phyloP scores from a whole-genome alignment of 1,139 yeast species.

The Suhomyces panamericanus region DNA sequence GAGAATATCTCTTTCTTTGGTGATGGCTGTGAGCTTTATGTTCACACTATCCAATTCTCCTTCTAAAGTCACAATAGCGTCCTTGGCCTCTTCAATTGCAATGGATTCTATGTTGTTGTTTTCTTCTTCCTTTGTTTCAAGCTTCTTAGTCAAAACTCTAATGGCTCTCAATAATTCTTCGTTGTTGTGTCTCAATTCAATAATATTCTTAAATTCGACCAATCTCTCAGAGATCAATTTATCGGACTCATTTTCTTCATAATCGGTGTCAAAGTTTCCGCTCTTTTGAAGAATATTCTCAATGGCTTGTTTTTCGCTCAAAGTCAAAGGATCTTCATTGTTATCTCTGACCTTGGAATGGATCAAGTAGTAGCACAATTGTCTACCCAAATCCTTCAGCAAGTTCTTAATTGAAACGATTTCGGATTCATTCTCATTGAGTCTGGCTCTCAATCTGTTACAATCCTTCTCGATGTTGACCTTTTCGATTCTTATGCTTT shows the following conservation, averaged over 20 bases:
- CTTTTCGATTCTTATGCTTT: constrained; percentile 39
- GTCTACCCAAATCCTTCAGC: constrained; percentile 73
- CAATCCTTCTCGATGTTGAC: constrained; percentile 42
- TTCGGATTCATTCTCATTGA: constrained; percentile 41
- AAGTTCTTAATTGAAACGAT: constrained; percentile 52
- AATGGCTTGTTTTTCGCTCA: constrained; percentile 56
- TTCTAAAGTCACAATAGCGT: constrained; percentile 69
- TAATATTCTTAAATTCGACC: constrained; percentile 63
- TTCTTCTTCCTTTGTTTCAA: constrained; percentile 57
- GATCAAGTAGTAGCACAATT: constrained; percentile 69
- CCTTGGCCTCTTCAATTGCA: constrained; percentile 72
- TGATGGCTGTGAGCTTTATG: constrained; percentile 51
- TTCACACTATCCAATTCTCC: constrained; percentile 56
- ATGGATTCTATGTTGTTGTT: constrained; percentile 49
- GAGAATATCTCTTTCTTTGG: constrained; percentile 68
- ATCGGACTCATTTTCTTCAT: constrained; percentile 65
- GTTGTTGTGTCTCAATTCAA: constrained; percentile 73
- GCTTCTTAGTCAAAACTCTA: constrained; percentile 64
- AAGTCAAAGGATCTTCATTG: constrained; percentile 55
- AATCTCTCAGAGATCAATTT: constrained; percentile 68
- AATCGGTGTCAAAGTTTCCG: constrained; percentile 29
- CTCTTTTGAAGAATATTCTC: constrained; percentile 44
- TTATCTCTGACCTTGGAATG: constrained; percentile 60
- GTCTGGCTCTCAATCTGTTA: constrained; percentile 34
- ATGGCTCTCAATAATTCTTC: constrained; percentile 66